Evolutionary conservation across 2,329 filamentous ascomycete species (phyloP).

Genomic region (Sarocladium strictum): DNA sequence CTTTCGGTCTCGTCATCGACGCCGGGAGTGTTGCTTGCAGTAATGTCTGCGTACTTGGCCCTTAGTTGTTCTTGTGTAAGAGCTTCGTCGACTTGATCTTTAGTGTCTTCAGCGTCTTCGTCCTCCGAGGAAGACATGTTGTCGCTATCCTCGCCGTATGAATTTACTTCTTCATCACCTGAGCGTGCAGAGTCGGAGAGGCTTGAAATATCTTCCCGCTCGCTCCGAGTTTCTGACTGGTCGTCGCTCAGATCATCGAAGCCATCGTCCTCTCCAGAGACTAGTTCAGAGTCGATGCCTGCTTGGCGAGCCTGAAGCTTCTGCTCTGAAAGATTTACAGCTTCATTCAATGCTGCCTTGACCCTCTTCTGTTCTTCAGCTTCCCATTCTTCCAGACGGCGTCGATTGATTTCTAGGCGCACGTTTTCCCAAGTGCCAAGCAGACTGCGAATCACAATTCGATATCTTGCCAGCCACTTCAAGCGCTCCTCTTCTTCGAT

Average conservation of each 20-base stretch:
- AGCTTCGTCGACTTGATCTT: slow-evolving; percentile 52
- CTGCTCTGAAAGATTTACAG: slow-evolving; percentile 64
- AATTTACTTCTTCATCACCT: slow-evolving; percentile 33
- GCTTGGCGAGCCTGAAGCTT: slow-evolving; percentile 58
- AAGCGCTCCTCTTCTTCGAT: slow-evolving; percentile 72
- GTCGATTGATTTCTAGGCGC: slow-evolving; percentile 53
- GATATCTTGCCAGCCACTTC: slow-evolving; percentile 63
- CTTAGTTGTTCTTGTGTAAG: slow-evolving; percentile 64
- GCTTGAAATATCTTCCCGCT: background rate
- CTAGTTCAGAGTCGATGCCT: slow-evolving; percentile 46
- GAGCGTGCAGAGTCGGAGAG: slow-evolving; percentile 17
- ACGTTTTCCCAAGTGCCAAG: slow-evolving; percentile 60
- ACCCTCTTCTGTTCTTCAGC: slow-evolving; percentile 57
- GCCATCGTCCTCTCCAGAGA: slow-evolving; percentile 38
- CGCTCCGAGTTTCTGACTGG: slow-evolving; percentile 19
- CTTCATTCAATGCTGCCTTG: slow-evolving; percentile 66
- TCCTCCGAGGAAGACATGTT: slow-evolving; percentile 60
- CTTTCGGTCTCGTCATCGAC: background rate
- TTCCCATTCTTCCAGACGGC: slow-evolving; percentile 56
- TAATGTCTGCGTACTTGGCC: slow-evolving; percentile 61
- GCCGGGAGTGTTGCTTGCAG: background rate
- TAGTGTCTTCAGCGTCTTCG: slow-evolving; percentile 49
- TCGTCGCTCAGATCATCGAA: slow-evolving; percentile 43
- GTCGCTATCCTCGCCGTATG: slow-evolving; percentile 36
- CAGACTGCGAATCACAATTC: slow-evolving; percentile 56